phyloP scores from a whole-genome alignment of 148 eudicot species.

The Chenopodium formosanum region DNA sequence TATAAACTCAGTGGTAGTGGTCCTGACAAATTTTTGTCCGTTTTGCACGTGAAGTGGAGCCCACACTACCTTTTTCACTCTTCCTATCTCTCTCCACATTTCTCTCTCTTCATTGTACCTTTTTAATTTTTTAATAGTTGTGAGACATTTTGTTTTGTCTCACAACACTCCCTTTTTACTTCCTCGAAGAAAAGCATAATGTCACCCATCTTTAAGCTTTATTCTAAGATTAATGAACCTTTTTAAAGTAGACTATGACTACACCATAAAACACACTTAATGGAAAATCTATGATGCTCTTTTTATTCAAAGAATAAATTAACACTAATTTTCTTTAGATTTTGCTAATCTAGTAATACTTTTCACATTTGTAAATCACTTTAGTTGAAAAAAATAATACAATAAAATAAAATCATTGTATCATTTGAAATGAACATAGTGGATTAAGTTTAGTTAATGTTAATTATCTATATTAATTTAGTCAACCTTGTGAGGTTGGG shows the following conservation, averaged over 20 bases:
- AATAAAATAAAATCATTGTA: too few species aligned
- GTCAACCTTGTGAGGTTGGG: slow-evolving; percentile 9
- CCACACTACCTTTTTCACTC: too few species aligned
- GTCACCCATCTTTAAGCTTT: slow-evolving; percentile 29
- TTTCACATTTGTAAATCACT: not conserved
- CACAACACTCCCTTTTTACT: too few species aligned
- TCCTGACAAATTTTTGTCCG: too few species aligned
- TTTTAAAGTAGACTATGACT: slow-evolving; percentile 35
- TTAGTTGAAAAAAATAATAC: not conserved
- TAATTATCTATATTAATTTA: not conserved
- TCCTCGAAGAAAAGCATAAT: slow-evolving; percentile 5
- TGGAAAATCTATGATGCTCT: slow-evolving; percentile 24
- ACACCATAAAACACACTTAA: slow-evolving; percentile 21
- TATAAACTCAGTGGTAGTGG: too few species aligned
- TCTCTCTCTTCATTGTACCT: too few species aligned
- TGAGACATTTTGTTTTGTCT: too few species aligned
- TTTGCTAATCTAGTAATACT: slow-evolving; percentile 6
- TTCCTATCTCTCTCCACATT: too few species aligned
- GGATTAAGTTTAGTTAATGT: not conserved
- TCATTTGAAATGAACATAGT: not conserved
- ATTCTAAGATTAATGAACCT: slow-evolving; percentile 18
- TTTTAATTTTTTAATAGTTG: too few species aligned
- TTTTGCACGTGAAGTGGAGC: too few species aligned
- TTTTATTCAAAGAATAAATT: slow-evolving; percentile 16
- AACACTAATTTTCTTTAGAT: not conserved